Evolutionary conservation across 2,329 filamentous ascomycete species (phyloP), one percentile per base, ranked within the genome.

Genomic region (Mollisiaceae sp.): DNA sequence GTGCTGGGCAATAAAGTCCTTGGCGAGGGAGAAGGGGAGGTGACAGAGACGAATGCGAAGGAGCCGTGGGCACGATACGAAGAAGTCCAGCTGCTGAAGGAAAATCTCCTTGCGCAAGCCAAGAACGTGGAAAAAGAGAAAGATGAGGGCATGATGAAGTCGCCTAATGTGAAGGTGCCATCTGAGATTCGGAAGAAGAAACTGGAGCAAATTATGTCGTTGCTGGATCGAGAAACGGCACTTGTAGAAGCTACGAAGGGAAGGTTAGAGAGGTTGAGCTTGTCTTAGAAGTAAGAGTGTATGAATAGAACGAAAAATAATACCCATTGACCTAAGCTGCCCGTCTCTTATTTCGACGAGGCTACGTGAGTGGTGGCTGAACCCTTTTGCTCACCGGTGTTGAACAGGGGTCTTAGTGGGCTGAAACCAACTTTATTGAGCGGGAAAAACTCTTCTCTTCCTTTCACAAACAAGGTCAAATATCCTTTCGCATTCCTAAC

Each of bases 171-270:
- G 5, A 73, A 73, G 64, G 86, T 90, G 62, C 85, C 88, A 14
- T 78, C 82, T 22, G 86, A 88, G 62, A 82, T 91, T 65, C 82
- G 88, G 65, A 85, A 82, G 77, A 84, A 82, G 59, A 91, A 90
- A 78, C 77, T 91, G 69, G 81, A 82, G 64, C 85, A 90, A 74
- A 86, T 92, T 24, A 86, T 86, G 77, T 78, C 79, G 35, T 76
- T 91, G 66, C 78, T 92, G 69, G 87, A 89, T 64, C 80, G 89
- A 35, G 89, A 92, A 78, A 85, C 85, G 56, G 88, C 88, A 5
- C 77, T 92, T 72, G 86, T 92, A 8, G 89, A 91, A 70, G 89
- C 86, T 24, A 84, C 91, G 24, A 87, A 84, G 70, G 82, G 82
- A 64, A 82, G 89, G 64, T 77, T 92, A 68, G 86, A 89, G 75